Base-by-base conservation (phyloP, 139 green algal genomes). In the Closterium sp. region DNA sequence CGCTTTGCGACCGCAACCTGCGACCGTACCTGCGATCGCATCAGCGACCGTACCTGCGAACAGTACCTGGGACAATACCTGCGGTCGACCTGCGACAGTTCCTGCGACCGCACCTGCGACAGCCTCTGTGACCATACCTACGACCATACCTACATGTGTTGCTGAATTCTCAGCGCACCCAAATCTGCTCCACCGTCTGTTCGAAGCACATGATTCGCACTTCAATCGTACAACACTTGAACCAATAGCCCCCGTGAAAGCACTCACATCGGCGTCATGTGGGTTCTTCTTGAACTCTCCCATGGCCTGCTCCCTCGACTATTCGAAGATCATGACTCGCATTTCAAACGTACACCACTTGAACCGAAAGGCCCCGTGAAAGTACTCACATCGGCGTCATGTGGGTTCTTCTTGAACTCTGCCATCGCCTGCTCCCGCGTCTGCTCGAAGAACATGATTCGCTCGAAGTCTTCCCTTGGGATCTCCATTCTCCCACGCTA, bases 391-490 rank as follows among this genome's bases (percentile, higher is more conserved):
- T 97, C 91, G 2, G 97, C 96, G 94, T 99, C 97, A 19, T 95
- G 96, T 88, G 95, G 95, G 92, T 99, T 97, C 0, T 92, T 88
- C n/a, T 96, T 92, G 70, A 96, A 98, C 10, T 99, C 97, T 5
- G 91, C 92, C 93, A 98, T 96, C 21, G 97, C 97, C 34, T 97
- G 93, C 29, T 96, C 91, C 2, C 95, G 88, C 0, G 98, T 97
- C 34, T 97, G 95, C 95, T 99, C 97, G 90, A 99, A 99, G 95
- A 99, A 99, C 93, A 98, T 89, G 70, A 95, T 86, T 24, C 92
- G 88, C 90, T 96, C 94, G 4, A 96, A 24, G 21, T 96, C 94
- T 24, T 95, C 94, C 31, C 86, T 45, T 13, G 92, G 30, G 10
- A 94, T 88, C 31, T 92, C 92, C 89, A 91, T 91, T 9, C 45